phyloP scores from a whole-genome alignment of 805 yeast genomes.

The Starmerella potacharoeniae region DNA sequence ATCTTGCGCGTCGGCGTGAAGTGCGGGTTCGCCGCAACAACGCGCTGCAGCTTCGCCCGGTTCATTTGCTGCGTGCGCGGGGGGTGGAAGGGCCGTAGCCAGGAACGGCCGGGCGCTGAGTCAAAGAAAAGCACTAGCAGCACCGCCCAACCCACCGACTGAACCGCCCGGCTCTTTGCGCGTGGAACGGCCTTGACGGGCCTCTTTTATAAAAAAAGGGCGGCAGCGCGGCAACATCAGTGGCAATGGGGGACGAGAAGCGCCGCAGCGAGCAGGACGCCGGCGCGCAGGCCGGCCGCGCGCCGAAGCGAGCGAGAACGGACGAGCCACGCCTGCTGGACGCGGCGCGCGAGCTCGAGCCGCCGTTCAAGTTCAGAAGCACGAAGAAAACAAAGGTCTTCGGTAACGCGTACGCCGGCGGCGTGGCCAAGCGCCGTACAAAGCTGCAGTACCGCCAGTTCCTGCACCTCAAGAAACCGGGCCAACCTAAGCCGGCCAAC shows the following conservation, averaged over 20 bases:
- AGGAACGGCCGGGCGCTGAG: not conserved
- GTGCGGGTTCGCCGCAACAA: conserved; percentile 23
- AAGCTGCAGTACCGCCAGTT: conserved; percentile 9
- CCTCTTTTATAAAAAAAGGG: no score
- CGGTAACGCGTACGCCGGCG: conserved; percentile 15
- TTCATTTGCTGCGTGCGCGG: conserved; percentile 10
- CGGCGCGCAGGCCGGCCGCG: not conserved
- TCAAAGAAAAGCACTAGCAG: not conserved
- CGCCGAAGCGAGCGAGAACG: not conserved
- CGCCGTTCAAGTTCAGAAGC: conserved; percentile 12
- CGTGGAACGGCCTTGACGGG: no score
- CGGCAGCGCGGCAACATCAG: no score
- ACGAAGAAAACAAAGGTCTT: conserved; percentile 19
- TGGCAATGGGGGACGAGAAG: not conserved
- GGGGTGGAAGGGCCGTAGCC: not conserved
- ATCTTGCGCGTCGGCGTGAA: conserved; percentile 34
- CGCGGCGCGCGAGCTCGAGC: conserved; percentile 7
- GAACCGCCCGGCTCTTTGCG: no score
- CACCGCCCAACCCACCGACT: no score
- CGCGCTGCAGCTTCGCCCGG: conserved; percentile 11
- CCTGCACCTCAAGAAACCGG: not conserved
- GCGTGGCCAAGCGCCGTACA: not conserved
- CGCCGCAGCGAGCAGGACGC: not conserved
- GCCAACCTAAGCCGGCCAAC: not conserved
- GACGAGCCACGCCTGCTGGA: conserved; percentile 1